Percentiles rank a stretch among this genome's conserved stretches.
These are phyloP conservation scores for Hypericum perforatum DNA, from an alignment of 345 rosid species.

Conservation along the genomic window DNA sequence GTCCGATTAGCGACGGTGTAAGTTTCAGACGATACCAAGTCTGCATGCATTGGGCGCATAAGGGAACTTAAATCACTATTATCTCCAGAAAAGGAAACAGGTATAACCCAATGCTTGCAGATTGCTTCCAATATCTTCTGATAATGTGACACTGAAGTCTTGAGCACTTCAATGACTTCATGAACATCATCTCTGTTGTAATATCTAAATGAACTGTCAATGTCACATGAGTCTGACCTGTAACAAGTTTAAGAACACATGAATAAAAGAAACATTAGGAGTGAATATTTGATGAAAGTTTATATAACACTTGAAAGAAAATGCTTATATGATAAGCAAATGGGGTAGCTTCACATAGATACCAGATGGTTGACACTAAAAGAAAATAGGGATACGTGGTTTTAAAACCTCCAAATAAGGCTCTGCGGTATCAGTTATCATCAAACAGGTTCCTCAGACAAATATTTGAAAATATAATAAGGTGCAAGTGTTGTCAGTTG, in stretches of 20 bases:
- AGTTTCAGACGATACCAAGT: slow-evolving; percentile 21
- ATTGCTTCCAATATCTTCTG: slow-evolving; percentile 49
- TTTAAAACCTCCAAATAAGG: too few relatives aligned
- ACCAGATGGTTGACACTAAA: too few relatives aligned
- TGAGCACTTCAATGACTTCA: slow-evolving; percentile 50
- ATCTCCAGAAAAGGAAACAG: slow-evolving; percentile 28
- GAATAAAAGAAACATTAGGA: slow-evolving; percentile 9
- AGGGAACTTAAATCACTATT: slow-evolving; percentile 27
- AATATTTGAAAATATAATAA: too few relatives aligned
- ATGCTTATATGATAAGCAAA: too few relatives aligned
- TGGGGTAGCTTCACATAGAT: too few relatives aligned
- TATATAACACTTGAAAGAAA: too few relatives aligned
- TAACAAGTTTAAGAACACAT: slow-evolving; percentile 19
- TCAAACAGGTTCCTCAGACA: too few relatives aligned
- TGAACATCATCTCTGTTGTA: slow-evolving; percentile 55
- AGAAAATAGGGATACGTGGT: too few relatives aligned
- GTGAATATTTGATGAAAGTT: not conserved
- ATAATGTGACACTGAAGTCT: slow-evolving; percentile 42
- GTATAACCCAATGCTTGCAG: slow-evolving; percentile 46
- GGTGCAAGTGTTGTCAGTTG: too few relatives aligned
- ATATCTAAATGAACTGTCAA: slow-evolving; percentile 40
- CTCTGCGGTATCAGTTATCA: too few relatives aligned
- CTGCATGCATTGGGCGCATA: slow-evolving; percentile 6
- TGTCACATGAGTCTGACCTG: slow-evolving; percentile 65
- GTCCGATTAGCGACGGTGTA: slow-evolving; percentile 18